Evolutionary conservation across 495 filamentous ascomycete genomes (phyloP), one percentile per base, ranked within the genome.

Genomic region (Penicillium alfredii): DNA sequence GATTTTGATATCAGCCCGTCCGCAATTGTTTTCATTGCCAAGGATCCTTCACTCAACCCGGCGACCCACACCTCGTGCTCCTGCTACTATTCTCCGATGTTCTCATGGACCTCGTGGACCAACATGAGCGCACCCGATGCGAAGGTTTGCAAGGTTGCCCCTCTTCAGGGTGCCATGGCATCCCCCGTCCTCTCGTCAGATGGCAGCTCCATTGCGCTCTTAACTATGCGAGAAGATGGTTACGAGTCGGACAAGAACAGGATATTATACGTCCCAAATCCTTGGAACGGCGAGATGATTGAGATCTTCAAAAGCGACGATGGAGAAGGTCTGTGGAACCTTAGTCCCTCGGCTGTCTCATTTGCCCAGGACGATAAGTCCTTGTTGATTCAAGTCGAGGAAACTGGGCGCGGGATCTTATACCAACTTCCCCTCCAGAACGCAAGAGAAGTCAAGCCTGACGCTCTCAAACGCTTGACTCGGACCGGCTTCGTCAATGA

Each of bases 161-260:
- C 58, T 12, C 58, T 78, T 2, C 69, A 81, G 38, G 90, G 90
- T 0, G 90, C 92, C 36, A 77, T 80, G 50, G 73, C 79, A 0
- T 76, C 70, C 4, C 90, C 90, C 1, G 74, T 80, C 4, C 83
- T 94, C 42, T 86, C 85, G 2, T 78, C 82, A 11, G 74, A 81
- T 48, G 87, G 85, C 1, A 73, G 68, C 32, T 72, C 72, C 30
- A 73, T 88, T 6, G 89, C 80, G n/a, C 88, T 95, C 43, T 76
- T 88, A 26, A 73, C 81, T 20, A 89, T 89, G 85, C 69, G 73
- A 15, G 66, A 78, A 42, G 77, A 82, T 46, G 86, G 87, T 14
- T 95, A 97, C 53, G 90, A 97, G 61, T 82, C 82, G 7, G 90
- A 96, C 64, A 85, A 86, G 59, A 84, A 88, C 30, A 71, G 84